Base-by-base conservation (phyloP, 768 basidiomycete genomes). In the Tricholoma furcatifolium region DNA sequence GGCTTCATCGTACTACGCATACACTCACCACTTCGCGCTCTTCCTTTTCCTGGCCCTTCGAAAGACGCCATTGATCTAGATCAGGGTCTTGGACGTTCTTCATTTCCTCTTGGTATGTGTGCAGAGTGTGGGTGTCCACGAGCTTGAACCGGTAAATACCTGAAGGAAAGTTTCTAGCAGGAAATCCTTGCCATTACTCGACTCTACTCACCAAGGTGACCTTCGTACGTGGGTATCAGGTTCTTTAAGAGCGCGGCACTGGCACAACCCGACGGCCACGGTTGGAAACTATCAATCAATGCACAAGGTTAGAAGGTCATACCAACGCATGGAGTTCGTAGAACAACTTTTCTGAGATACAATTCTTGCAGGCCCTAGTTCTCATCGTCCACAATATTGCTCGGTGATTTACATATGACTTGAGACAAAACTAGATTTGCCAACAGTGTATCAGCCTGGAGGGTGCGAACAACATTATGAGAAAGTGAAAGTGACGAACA, bases 321-420 rank as follows among this genome's bases (percentile, higher is more conserved):
- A 38, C n/a, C 3, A 10, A 38, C 15, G 36, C 4, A 38, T 38
- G 14, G 36, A 18, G 36, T 38, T n/a, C 15, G 31, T 32, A 34
- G 10, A 8, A 15, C 8, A 21, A 17, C 60, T 58, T 56, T 21
- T 60, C 53, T 6, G 51, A 31, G 18, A 54, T 47, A 43, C 62
- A 64, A 15, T 47, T 53, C 31, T 58, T 60, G 42, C 62, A 64
- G 24, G 53, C 41, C 32, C 57, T 54, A 11, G 57, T 55, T 18
- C 57, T 55, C 38, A 40, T 43, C 6, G 17, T 34, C 61, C 62
- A 64, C 4, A 60, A 11, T 6, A 62, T 58, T 31, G 31, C 53
- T 23, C 38, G 47, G 10, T 47, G 41, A 30, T 15, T 27, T 3
- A 56, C 51, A 8, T 53, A 43, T 1, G 50, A 23, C 38, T 54